These are phyloP conservation scores for Theobroma grandiflorum DNA, from an alignment of 441 rosid species.

Conservation along the genomic window DNA sequence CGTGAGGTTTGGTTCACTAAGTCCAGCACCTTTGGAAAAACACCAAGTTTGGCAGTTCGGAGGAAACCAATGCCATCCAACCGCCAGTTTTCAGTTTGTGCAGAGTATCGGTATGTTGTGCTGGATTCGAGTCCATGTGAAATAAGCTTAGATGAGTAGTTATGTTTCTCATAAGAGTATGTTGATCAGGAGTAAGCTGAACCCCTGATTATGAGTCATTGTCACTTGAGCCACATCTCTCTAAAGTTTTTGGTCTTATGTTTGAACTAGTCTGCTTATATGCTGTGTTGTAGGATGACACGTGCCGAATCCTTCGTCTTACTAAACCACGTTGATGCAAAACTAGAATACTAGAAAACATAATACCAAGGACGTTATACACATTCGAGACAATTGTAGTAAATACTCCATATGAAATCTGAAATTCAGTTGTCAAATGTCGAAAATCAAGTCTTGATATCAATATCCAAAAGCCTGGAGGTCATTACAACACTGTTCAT, in stretches of 20 bases:
- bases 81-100: conserved; percentile 54
- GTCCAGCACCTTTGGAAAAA: conserved; percentile 45
- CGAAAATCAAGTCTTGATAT: background rate
- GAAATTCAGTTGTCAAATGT: background rate
- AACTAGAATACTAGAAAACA: background rate
- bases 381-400: background rate
- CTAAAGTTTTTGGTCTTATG: background rate
- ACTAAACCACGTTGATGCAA: background rate
- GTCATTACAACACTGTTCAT: too few relatives aligned
- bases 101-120: conserved; percentile 60
- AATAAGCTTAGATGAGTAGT: background rate
- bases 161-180: background rate
- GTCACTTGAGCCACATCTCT: background rate
- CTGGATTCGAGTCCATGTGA: background rate
- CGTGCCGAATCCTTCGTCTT: background rate
- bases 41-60: conserved; percentile 42
- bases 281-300: background rate
- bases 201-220: background rate
- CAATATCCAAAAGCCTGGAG: background rate
- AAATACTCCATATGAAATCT: background rate
- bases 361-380: background rate
- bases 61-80: conserved; percentile 45
- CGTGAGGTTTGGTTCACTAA: conserved; percentile 45
- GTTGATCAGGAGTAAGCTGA: background rate
- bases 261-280: background rate